Base-by-base conservation (phyloP, 345 rosid species). In the Microthlaspi erraticum region DNA sequence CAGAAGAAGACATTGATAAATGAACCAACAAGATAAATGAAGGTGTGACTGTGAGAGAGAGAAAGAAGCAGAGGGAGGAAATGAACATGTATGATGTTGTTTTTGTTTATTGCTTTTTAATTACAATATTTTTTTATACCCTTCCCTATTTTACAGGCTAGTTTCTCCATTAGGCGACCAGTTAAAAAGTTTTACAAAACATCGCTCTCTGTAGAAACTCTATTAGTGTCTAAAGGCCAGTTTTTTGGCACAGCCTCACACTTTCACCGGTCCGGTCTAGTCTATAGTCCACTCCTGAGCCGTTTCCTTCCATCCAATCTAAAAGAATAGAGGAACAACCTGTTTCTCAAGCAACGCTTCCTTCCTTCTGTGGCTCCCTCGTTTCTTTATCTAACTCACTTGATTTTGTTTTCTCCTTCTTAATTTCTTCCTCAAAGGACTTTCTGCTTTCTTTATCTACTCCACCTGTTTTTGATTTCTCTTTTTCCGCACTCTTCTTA, bases 401-500 rank as follows among this genome's bases (percentile, higher is more conserved):
- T 65, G 17, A 32, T 18, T 65, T 73, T 7, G 36, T 20, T 42
- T 57, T 41, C 59, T 58, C 72, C 26, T 65, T 36, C 14, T 73
- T 52, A 16, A 44, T 16, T 26, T 67, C 63, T 67, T 60, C 69
- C 3, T 33, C 61, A 33, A 68, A 33, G 42, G 78, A 18, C 32
- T 63, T 69, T 46, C 7, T 71, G 55, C 81, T 72, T 67, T 84
- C 85, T 60, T 80, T 81, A 37, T 65, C 79, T 20, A 81, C 46
- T 76, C 61, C 72, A 52, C 60, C 74, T 71, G 65, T 23, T 72
- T 77, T 84, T 5, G 84, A 39, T 70, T 83, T 83, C 52, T 83
- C 83, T 16, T 13, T 78, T 73, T 86, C 88, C 0, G 78, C 76
- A 14, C 74, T 71, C 80, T 87, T 87, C 81, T 87, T 93, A 76